Base-by-base conservation (phyloP, 78 protist species). In the Dictyostelium brefeldianum region DNA sequence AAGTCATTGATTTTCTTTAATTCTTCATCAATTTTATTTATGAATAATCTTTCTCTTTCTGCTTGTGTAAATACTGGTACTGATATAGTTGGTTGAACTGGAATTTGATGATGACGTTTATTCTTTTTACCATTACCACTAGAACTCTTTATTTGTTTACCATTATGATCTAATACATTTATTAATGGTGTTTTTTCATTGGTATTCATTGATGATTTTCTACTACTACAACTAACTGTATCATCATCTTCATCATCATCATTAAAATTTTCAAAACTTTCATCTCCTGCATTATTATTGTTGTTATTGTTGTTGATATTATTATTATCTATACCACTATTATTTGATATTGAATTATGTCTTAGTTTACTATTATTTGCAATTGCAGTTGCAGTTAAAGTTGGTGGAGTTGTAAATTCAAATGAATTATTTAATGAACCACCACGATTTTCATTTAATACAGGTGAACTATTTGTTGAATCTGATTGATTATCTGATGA, bases 21-120 rank as follows among this genome's bases (percentile, higher is more conserved):
- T 47, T 87, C 93, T 50, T 87, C 93, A 31, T 87, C 75, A 2
- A 87, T 64, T 36, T 87, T 87, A 6, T 14, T 4, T 27, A 87
- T n/a, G 54, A 87, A 87, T 22, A 87, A 29, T 64, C 54, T 25
- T 64, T 87, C 81, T 25, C 57, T 87, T 15, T 87, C 85, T 4
- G 20, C 4, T 48, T 27, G 47, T 27, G 83, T 43, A 36, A 73
- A 73, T 36, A 27, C 47, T 22, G 46, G 64, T 29, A 64, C 17
- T 41, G 51, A 43, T 43, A 46, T 31, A 9, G 31, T 31, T 80
- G 56, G 20, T 25, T 78, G 43, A 36, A 36, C 43, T 31, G 36
- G n/a, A 50, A 41, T 25, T 51, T 78, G 43, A 54, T 27, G 50
- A 25, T 53, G 31, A 15, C 15, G 9, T 25, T 51, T 29, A 15